Evolutionary conservation across 176 grass and related monocot species (phyloP), one percentile per base, ranked within the genome.

Genomic region (Eragrostis curvula): DNA sequence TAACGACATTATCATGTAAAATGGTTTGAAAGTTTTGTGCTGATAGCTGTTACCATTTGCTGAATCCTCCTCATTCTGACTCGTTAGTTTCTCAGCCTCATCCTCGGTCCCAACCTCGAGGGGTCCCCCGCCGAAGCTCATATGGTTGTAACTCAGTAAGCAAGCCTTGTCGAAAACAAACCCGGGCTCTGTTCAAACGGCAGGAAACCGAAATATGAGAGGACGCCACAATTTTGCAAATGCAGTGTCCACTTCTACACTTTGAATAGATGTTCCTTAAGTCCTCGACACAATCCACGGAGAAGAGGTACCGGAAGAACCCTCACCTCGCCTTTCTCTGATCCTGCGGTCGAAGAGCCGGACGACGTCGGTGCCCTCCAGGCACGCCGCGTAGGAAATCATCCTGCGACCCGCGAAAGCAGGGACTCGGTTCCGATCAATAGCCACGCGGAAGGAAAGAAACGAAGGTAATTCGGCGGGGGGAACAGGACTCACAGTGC

Each of bases 321-420:
- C 41, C 80, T 89, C 44, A 90, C 96, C 96, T 90, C 90, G 81
- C 52, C 92, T 98, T 1, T 89, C 92, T 73, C 87, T 91, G 5
- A 98, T 73, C 88, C 92, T 89, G 84, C 85, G 90, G 76, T 98
- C 92, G 58, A 98, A 93, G n/a, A 93, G 90, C 79, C 91, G 88
- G 56, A 98, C 88, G 59, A 91, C 88, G 67, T 98, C 96, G 61
- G 86, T 73, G 42, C 96, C 96, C 84, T 98, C 88, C 49, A 98
- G 79, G 73, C 96, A 98, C 68, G 96, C 90, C 29, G 96, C 96
- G 80, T 98, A 98, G 57, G 96, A 81, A 47, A 98, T 89, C 90
- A 93, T 66, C 86, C 96, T 95, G 79, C 50, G 69, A 81, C 53
- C 40, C 73, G 43, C 63, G 52, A 9, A 53, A 80, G 47, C 20